Conservation (phyloP, 176 grass and related monocot genomes). For the Themeda triandra region DNA sequence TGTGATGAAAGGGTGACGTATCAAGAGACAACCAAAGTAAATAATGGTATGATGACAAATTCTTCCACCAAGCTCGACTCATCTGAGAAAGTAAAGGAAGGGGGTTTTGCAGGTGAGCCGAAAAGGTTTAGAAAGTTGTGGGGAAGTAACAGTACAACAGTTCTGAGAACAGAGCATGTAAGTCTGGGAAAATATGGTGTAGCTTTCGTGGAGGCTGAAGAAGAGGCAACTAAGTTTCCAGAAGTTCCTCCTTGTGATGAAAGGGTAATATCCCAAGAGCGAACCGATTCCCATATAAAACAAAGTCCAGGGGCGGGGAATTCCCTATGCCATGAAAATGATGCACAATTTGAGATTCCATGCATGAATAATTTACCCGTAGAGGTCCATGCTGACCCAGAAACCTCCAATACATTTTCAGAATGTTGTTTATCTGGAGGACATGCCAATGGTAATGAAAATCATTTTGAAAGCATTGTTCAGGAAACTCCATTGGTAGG, state of each 20-base stretch:
- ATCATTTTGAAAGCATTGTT: conserved; percentile 8
- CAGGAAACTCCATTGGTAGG: conserved; percentile 31
- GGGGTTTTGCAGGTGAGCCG: conserved; percentile 20
- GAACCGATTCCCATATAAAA: conserved; percentile 9
- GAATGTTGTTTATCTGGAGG: conserved; percentile 31
- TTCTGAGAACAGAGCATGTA: conserved; percentile 20
- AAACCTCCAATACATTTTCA: conserved; percentile 9
- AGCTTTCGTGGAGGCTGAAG: conserved; percentile 16
- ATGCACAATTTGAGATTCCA: conserved; percentile 12
- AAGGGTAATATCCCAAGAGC: conserved; percentile 22
- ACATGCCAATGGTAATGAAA: conserved; percentile 27
- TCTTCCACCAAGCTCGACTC: not conserved
- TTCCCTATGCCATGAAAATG: conserved; percentile 15
- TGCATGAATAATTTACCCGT: conserved; percentile 1
- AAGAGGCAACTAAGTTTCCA: not conserved
- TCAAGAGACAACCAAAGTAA: conserved; percentile 6
- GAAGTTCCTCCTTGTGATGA: conserved; percentile 24
- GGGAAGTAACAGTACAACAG: conserved; percentile 14
- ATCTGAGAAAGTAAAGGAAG: conserved; percentile 44
- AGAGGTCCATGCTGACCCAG: conserved; percentile 21
- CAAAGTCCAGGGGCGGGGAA: conserved; percentile 9
- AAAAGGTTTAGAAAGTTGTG: conserved; percentile 32
- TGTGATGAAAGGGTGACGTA: not conserved
- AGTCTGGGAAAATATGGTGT: conserved; percentile 28
- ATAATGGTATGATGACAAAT: not conserved